Conservation (phyloP, 1,284 basidiomycete species). For the Moniliophthora roreri region DNA sequence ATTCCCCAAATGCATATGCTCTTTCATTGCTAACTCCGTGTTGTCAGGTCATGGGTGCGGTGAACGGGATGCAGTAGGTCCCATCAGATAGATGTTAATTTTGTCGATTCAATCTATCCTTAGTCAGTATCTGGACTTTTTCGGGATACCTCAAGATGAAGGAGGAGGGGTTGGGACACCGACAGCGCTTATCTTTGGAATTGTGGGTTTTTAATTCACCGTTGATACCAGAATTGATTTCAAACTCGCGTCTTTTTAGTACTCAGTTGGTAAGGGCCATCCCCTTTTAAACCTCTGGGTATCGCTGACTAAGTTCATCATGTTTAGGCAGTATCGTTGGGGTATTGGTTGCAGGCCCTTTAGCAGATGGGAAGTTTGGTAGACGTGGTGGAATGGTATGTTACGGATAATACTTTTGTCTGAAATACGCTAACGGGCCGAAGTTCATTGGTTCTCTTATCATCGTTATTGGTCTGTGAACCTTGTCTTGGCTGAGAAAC, state of each 20-base stretch:
- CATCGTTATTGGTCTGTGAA: conserved; percentile 38
- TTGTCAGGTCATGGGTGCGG: conserved; percentile 41
- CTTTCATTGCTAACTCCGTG: not conserved
- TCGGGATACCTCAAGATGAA: conserved; percentile 34
- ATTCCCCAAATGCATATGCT: not conserved
- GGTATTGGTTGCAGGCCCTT: conserved; percentile 38
- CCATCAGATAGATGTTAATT: not conserved
- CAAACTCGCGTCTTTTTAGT: conserved; percentile 3
- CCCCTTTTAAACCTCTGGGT: not conserved
- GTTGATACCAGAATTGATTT: not conserved
- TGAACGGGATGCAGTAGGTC: conserved; percentile 44
- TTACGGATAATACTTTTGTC: not conserved
- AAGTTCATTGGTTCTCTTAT: conserved; percentile 45
- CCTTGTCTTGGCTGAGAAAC: too few species aligned
- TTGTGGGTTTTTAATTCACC: conserved; percentile 26
- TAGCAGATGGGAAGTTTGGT: conserved; percentile 42
- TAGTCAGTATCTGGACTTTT: conserved; percentile 42
- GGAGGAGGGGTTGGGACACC: conserved; percentile 43
- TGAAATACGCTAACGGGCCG: conserved; percentile 4
- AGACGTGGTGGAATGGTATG: conserved; percentile 53
- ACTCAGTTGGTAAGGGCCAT: conserved; percentile 9
- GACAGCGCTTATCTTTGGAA: conserved; percentile 41
- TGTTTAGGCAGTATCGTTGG: conserved; percentile 34
- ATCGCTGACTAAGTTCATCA: not conserved
- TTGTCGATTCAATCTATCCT: not conserved